Conservation (phyloP, 768 basidiomycete genomes). For the Suillus tomentosus region DNA sequence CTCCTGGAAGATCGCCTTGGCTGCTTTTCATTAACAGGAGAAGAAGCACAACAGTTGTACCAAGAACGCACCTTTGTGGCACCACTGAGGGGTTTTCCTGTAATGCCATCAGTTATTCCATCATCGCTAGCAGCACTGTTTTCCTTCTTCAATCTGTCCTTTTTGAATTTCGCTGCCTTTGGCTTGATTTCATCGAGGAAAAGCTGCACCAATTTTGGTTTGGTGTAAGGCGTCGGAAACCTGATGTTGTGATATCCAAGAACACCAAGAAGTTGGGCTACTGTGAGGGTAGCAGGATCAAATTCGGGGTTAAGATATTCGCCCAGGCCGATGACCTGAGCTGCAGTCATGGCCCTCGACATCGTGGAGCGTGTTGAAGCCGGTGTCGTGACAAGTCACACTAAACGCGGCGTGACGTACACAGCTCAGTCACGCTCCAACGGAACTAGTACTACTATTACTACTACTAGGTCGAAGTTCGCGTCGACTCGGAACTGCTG, state of each 20-base stretch:
- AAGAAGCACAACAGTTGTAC: not conserved
- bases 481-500: too few relatives aligned
- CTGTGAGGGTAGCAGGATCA: slow-evolving; percentile 70
- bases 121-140: slow-evolving; percentile 78
- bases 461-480: too few relatives aligned
- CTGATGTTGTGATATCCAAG: slow-evolving; percentile 75
- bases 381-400: slow-evolving; percentile 9
- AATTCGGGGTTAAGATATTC: slow-evolving; percentile 82
- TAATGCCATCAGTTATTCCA: slow-evolving; percentile 81
- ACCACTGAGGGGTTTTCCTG: slow-evolving; percentile 64
- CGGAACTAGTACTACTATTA: too few relatives aligned
- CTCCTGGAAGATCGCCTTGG: slow-evolving; percentile 64
- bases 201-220: slow-evolving; percentile 72
- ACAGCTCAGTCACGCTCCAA: slow-evolving; percentile 14
- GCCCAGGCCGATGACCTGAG: slow-evolving; percentile 72
- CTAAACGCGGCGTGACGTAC: slow-evolving; percentile 14
- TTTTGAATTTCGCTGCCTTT: slow-evolving; percentile 56
- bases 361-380: slow-evolving; percentile 39
- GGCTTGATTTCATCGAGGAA: slow-evolving; percentile 78
- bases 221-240: slow-evolving; percentile 75
- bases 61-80: slow-evolving; percentile 43
- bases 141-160: slow-evolving; percentile 63
- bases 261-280: slow-evolving; percentile 79
- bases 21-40: slow-evolving; percentile 24
- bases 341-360: slow-evolving; percentile 73